A percentile compares a stretch with the other conserved stretches of the same genome.
phyloP scores from a whole-genome alignment of 345 rosid species.

The Eutrema heterophyllum region DNA sequence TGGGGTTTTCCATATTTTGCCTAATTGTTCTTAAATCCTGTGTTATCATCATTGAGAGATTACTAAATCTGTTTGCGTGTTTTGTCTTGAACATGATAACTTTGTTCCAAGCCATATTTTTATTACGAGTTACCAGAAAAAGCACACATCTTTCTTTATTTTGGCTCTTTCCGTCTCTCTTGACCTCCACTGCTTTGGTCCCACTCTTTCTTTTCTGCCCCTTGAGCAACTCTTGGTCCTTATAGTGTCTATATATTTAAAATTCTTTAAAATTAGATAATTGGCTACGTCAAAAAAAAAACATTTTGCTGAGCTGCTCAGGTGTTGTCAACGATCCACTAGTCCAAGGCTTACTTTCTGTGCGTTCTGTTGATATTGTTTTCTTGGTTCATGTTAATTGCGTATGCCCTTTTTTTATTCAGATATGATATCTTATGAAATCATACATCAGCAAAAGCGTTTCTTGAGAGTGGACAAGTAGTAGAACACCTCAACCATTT shows the following conservation, averaged over 20 bases:
- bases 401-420: conserved; percentile 4
- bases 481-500: background rate
- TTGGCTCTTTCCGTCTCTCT: conserved; percentile 30
- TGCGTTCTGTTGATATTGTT: conserved; percentile 10
- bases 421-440: conserved; percentile 25
- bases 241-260: background rate
- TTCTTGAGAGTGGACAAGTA: conserved; percentile 19
- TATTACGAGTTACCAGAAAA: conserved; percentile 17
- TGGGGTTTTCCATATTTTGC: background rate
- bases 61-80: background rate
- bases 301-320: conserved; percentile 12
- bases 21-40: conserved; percentile 6
- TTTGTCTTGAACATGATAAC: background rate
- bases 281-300: conserved; percentile 16
- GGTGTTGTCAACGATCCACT: conserved; percentile 34
- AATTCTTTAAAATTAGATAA: conserved; percentile 6
- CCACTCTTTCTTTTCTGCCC: conserved; percentile 30
- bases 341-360: conserved; percentile 15
- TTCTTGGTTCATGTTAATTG: conserved; percentile 31
- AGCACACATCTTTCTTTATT: conserved; percentile 15
- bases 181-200: conserved; percentile 31
- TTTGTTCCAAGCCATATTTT: conserved; percentile 16
- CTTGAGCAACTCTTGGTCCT: conserved; percentile 20
- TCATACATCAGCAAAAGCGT: conserved; percentile 19
- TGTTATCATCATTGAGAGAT: conserved; percentile 3